These are phyloP conservation scores for Trichoderma erinaceum DNA, from an alignment of 495 filamentous ascomycete species.

Conservation along the genomic window DNA sequence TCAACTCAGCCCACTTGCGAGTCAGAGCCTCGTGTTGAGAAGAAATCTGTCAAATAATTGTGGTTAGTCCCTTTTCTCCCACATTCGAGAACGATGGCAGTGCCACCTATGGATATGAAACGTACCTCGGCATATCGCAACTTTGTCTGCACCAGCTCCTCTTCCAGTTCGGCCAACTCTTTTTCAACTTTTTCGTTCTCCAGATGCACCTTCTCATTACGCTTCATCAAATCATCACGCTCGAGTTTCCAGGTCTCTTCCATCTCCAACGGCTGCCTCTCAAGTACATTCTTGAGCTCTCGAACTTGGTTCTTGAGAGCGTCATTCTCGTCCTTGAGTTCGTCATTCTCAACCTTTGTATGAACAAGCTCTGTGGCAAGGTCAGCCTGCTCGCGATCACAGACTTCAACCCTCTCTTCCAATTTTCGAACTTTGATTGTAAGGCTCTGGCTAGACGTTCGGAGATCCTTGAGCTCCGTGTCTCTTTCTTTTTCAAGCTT, in stretches of 20 bases:
- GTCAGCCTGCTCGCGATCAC: constrained; percentile 87
- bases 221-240: constrained; percentile 86
- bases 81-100: not conserved
- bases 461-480: constrained; percentile 70
- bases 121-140: constrained; percentile 91
- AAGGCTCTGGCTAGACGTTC: constrained; percentile 56
- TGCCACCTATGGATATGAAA: constrained; percentile 15
- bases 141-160: constrained; percentile 86
- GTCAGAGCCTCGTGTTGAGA: constrained; percentile 67
- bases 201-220: constrained; percentile 89
- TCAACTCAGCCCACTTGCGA: constrained; percentile 77
- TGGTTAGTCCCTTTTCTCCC: constrained; percentile 16
- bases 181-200: constrained; percentile 87
- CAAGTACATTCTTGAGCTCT: constrained; percentile 76
- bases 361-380: constrained; percentile 85
- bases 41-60: constrained; percentile 50
- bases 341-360: constrained; percentile 88
- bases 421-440: constrained; percentile 67
- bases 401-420: constrained; percentile 82
- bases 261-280: constrained; percentile 83
- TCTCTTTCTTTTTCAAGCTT: constrained; percentile 72
- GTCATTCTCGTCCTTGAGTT: constrained; percentile 81
- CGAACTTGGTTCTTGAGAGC: constrained; percentile 72
- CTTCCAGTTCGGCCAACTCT: constrained; percentile 89
- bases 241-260: constrained; percentile 75